phyloP scores from a whole-genome alignment of 83 land plant species.

The Larix sibirica region DNA sequence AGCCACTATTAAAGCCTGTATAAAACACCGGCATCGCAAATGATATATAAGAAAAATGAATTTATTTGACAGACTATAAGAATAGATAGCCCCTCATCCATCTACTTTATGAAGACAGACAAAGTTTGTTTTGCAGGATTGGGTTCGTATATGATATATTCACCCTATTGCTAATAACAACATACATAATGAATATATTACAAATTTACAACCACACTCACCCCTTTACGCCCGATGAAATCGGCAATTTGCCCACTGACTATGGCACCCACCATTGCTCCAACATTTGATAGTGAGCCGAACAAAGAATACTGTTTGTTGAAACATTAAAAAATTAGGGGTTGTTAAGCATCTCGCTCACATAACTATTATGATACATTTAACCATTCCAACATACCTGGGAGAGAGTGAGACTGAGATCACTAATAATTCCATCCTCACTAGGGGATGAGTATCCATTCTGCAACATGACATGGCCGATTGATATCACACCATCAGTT shows the following conservation, averaged over 20 bases:
- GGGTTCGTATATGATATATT: neutral
- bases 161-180: neutral
- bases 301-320: constrained; percentile 58
- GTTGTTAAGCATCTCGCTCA: neutral
- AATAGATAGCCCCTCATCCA: neutral
- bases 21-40: neutral
- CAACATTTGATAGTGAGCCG: constrained; percentile 78
- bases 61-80: neutral
- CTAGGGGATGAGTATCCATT: constrained; percentile 17
- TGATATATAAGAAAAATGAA: neutral
- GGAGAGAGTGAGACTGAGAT: neutral
- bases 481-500: no score
- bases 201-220: constrained; percentile 1
- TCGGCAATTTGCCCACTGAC: constrained; percentile 78
- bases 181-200: neutral
- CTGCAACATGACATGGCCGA: neutral
- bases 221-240: constrained; percentile 77
- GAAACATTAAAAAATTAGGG: neutral
- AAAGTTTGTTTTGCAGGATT: constrained; percentile 4
- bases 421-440: neutral
- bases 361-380: no score
- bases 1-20: constrained; percentile 70
- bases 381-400: constrained; percentile 1
- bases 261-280: constrained; percentile 85
- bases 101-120: neutral